Evolutionary conservation across 495 filamentous ascomycete species (phyloP).

Genomic region (Achaetomiella virescens): DNA sequence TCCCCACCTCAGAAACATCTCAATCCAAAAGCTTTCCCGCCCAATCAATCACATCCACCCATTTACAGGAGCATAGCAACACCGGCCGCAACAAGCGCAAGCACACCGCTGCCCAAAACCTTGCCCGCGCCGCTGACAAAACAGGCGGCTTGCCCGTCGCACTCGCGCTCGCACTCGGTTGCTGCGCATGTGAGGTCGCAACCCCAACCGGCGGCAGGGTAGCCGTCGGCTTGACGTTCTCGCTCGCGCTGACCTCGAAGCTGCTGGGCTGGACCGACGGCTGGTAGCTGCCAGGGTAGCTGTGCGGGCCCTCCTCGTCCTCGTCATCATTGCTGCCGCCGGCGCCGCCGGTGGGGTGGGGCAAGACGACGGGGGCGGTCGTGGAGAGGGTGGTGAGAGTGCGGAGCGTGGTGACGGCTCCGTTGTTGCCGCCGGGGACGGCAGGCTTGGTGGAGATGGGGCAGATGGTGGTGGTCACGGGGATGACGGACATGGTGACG

Average conservation of each 20-base stretch:
- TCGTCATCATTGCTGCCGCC: neutral
- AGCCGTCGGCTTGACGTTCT: neutral
- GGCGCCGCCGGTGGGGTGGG: neutral
- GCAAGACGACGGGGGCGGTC: constrained; percentile 2
- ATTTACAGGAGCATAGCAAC: constrained; percentile 2
- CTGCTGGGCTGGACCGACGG: too few relatives aligned
- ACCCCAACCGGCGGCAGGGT: constrained; percentile 6
- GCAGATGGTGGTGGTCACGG: constrained; percentile 1
- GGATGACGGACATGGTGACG: constrained; percentile 28
- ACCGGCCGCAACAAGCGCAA: neutral
- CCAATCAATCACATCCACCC: neutral
- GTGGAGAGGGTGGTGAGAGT: constrained; percentile 1
- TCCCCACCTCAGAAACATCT: neutral
- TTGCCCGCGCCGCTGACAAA: constrained; percentile 1
- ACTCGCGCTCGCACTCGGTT: too few relatives aligned
- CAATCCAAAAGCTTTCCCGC: neutral
- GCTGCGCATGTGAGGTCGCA: too few relatives aligned
- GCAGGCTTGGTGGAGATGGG: neutral
- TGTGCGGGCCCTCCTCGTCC: neutral
- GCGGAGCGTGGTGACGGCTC: constrained; percentile 2
- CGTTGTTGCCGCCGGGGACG: neutral
- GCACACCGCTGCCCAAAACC: neutral
- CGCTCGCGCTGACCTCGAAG: neutral
- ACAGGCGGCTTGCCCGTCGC: neutral
- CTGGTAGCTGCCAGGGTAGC: neutral